These are phyloP conservation scores for Salix udensis DNA, from an alignment of 345 rosid genomes.

Conservation along the genomic window DNA sequence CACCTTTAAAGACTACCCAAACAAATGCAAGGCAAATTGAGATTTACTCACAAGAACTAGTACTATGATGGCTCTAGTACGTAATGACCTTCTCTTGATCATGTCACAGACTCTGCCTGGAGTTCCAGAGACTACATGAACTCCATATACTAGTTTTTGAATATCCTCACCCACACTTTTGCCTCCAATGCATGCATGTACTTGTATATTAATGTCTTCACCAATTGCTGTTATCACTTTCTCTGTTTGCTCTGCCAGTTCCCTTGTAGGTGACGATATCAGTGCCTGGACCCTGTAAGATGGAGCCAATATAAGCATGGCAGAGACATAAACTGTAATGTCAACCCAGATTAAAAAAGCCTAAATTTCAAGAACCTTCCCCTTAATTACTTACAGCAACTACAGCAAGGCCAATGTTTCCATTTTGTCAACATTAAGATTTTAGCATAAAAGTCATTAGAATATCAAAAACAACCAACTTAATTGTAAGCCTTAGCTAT, in stretches of 20 bases:
- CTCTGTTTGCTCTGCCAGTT: slow-evolving; percentile 88
- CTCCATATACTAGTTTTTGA: slow-evolving; percentile 62
- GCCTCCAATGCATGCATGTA: slow-evolving; percentile 87
- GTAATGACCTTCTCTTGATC: slow-evolving; percentile 94
- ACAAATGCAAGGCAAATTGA: neutral
- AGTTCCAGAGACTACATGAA: slow-evolving; percentile 87
- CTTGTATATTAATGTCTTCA: slow-evolving; percentile 63
- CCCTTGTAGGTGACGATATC: slow-evolving; percentile 94
- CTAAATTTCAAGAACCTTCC: slow-evolving; percentile 7
- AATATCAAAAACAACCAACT: neutral
- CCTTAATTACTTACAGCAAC: neutral
- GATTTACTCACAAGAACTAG: slow-evolving; percentile 33
- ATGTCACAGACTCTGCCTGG: slow-evolving; percentile 98
- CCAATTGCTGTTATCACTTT: slow-evolving; percentile 77
- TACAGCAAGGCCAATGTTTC: neutral
- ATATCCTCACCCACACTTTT: slow-evolving; percentile 98
- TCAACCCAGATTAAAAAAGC: neutral
- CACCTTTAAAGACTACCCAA: neutral
- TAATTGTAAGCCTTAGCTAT: neutral
- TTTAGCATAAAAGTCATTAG: neutral
- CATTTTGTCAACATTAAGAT: neutral
- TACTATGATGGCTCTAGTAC: slow-evolving; percentile 65
- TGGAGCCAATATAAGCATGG: neutral
- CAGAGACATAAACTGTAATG: neutral
- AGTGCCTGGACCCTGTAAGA: slow-evolving; percentile 79